Evolutionary conservation across 306 rosid species (phyloP).

Genomic region (Citrullus mucosospermus): DNA sequence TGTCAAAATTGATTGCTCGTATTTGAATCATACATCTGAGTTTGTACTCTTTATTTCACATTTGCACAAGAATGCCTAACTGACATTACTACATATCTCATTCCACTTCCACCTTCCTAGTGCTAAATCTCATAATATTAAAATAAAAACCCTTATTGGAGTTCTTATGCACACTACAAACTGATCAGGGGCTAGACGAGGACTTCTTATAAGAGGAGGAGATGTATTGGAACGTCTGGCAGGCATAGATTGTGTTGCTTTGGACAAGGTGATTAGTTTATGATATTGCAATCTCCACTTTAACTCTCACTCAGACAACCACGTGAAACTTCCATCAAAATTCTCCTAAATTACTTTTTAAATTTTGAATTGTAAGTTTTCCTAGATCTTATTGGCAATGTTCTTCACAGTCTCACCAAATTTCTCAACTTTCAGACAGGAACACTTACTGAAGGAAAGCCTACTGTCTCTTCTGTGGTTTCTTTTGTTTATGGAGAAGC

Average conservation of each 20-base stretch:
- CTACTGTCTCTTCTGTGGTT: slow-evolving; percentile 55
- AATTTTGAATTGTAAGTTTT: not conserved
- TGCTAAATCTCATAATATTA: not conserved
- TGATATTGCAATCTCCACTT: not conserved
- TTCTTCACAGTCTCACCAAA: slow-evolving; percentile 14
- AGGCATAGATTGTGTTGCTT: slow-evolving; percentile 55
- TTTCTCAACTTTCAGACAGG: slow-evolving; percentile 66
- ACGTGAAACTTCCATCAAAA: not conserved
- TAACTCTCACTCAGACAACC: not conserved
- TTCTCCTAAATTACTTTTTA: not conserved
- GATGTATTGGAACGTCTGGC: slow-evolving; percentile 91
- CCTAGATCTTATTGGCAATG: not conserved
- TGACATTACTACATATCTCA: not conserved
- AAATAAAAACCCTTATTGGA: not conserved
- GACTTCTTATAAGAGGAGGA: slow-evolving; percentile 92
- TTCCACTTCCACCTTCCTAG: not conserved
- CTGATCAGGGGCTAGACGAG: slow-evolving; percentile 87
- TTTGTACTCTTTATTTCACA: not conserved
- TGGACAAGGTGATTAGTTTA: slow-evolving; percentile 57
- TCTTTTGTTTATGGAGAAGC: slow-evolving; percentile 51
- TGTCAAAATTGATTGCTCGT: slow-evolving; percentile 2
- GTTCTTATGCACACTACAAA: slow-evolving; percentile 9
- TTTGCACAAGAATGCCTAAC: not conserved
- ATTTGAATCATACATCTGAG: not conserved
- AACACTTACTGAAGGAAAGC: slow-evolving; percentile 94